Evolutionary conservation across 371 early-diverging fungal genomes (phyloP).

Genomic region (Batrachochytrium dendrobatidis): DNA sequence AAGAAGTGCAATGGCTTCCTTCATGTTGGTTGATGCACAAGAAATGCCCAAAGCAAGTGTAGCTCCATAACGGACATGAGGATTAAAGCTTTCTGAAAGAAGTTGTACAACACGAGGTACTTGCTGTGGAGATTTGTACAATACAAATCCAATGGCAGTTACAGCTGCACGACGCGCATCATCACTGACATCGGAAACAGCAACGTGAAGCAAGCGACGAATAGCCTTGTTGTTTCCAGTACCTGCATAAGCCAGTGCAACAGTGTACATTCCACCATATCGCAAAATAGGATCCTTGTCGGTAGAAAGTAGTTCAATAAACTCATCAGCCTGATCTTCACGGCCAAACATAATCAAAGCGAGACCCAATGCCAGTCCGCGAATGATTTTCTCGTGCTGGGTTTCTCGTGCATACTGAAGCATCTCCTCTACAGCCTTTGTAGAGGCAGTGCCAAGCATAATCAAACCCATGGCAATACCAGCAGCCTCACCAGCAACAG

Average conservation of each 20-base stretch:
- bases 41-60: conserved; percentile 97
- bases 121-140: conserved; percentile 83
- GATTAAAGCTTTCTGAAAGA: conserved; percentile 95
- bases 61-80: conserved; percentile 96
- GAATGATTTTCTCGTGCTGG: conserved; percentile 96
- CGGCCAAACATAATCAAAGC: conserved; percentile 92
- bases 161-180: conserved; percentile 98
- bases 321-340: conserved; percentile 83
- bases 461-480: conserved; percentile 96
- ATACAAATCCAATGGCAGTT: conserved; percentile 92
- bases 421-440: conserved; percentile 85
- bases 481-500: conserved; percentile 97
- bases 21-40: conserved; percentile 90
- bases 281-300: conserved; percentile 94
- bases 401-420: conserved; percentile 93
- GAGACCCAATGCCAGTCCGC: conserved; percentile 89
- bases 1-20: conserved; percentile 89
- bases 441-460: conserved; percentile 87
- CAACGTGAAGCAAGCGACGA: conserved; percentile 86
- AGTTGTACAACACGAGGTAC: conserved; percentile 96
- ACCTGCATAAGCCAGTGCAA: conserved; percentile 96
- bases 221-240: conserved; percentile 96
- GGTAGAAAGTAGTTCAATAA: conserved; percentile 70
- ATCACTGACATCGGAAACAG: conserved; percentile 96
- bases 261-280: conserved; percentile 92